Conservation (phyloP, 176 grass and related monocot species). For the Aegilops sharonensis region DNA sequence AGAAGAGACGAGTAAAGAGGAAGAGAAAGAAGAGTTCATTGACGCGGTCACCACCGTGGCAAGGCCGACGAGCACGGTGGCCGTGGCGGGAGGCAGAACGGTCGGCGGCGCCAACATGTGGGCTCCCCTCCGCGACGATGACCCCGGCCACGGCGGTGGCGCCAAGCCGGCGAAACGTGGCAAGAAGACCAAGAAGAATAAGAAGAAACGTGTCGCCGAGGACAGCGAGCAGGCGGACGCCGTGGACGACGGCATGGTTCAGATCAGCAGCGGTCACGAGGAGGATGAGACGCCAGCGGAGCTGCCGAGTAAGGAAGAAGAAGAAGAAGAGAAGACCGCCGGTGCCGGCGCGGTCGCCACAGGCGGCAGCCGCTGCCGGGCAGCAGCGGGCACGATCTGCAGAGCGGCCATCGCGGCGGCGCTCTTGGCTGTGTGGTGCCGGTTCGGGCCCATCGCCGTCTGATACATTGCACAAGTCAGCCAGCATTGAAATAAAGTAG, state of each 20-base stretch:
- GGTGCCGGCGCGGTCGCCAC: background rate
- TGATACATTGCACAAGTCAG: background rate
- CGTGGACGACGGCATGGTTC: background rate
- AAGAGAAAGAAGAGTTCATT: background rate
- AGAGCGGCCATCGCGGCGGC: background rate
- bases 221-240: background rate
- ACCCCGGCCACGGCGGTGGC: background rate
- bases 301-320: background rate
- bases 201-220: background rate
- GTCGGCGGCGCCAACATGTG: conserved; percentile 22
- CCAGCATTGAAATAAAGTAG: background rate
- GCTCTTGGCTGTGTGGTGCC: background rate
- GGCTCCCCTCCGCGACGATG: background rate
- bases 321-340: background rate
- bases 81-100: background rate
- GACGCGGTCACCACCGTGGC: background rate
- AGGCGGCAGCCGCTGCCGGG: background rate
- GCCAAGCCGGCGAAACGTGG: background rate
- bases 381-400: background rate
- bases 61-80: background rate
- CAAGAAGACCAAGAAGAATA: background rate
- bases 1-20: background rate
- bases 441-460: background rate
- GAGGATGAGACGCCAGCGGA: background rate
- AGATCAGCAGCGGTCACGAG: background rate